Evolutionary conservation across 169 alveolate genomes (phyloP).

Genomic region (Cryptosporidium muris): DNA sequence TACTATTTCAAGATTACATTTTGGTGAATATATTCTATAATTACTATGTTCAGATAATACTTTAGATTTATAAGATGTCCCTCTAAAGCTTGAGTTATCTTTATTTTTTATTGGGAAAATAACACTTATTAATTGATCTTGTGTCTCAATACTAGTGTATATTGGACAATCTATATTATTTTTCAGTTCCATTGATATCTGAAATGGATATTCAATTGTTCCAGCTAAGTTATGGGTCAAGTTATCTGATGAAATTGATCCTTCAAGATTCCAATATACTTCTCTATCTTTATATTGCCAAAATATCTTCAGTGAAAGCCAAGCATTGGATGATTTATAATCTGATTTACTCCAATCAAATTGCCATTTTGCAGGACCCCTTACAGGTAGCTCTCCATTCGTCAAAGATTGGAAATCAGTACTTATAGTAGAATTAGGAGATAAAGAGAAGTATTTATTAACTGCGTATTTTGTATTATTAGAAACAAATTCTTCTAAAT

Average conservation of each 20-base stretch:
- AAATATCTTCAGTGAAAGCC: constrained; percentile 28
- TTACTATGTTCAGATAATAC: background rate
- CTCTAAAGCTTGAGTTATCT: constrained; percentile 22
- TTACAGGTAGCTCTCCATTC: background rate
- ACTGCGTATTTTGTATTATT: background rate
- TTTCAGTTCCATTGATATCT: background rate
- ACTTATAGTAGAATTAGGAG: background rate
- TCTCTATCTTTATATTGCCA: constrained; percentile 2
- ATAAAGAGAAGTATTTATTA: background rate
- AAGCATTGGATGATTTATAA: constrained; percentile 30
- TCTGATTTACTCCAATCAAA: constrained; percentile 59
- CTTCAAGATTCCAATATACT: constrained; percentile 24
- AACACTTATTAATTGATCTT: background rate
- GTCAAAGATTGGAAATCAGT: background rate
- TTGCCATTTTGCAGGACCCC: constrained; percentile 62
- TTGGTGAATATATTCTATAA: background rate
- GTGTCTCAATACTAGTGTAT: constrained; percentile 21
- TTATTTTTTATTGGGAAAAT: constrained; percentile 22
- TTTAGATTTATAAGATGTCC: constrained; percentile 12
- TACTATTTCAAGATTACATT: constrained; percentile 9
- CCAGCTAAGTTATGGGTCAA: background rate
- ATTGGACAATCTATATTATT: constrained; percentile 1
- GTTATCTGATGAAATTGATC: background rate
- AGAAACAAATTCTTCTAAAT: background rate
- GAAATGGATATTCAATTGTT: background rate